phyloP scores from a whole-genome alignment of 2,329 filamentous ascomycete species.

The Zasmidium citrigriseum region DNA sequence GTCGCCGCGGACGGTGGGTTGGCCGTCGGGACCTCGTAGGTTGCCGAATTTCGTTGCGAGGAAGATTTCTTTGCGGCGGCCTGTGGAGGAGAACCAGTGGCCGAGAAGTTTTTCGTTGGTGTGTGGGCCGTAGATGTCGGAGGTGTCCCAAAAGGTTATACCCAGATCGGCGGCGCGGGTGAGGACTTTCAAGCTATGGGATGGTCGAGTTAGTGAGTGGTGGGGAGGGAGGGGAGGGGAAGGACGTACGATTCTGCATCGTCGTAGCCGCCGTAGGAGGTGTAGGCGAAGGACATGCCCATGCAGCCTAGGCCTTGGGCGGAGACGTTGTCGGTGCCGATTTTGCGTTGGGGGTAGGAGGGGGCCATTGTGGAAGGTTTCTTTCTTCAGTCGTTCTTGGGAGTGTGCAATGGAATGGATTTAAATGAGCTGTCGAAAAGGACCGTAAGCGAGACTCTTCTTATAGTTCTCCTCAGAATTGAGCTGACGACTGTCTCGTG shows the following conservation, averaged over 20 bases:
- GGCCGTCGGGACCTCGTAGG: slow-evolving; percentile 21
- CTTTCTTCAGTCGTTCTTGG: no score
- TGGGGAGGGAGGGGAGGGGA: no score
- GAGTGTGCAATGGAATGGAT: no score
- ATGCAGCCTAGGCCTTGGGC: slow-evolving; percentile 36
- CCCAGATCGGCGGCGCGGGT: slow-evolving; percentile 31
- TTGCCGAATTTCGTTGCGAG: slow-evolving; percentile 43
- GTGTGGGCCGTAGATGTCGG: slow-evolving; percentile 33
- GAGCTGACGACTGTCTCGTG: no score
- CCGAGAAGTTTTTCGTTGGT: slow-evolving; percentile 37
- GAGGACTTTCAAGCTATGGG: slow-evolving; percentile 26
- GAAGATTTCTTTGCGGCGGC: slow-evolving; percentile 43
- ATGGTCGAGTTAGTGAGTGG: no score
- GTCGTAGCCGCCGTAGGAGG: slow-evolving; percentile 32
- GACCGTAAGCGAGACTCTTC: no score
- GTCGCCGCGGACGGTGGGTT: slow-evolving; percentile 34
- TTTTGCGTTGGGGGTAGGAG: slow-evolving; percentile 42
- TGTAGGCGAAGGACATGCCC: slow-evolving; percentile 39
- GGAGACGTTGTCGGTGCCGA: slow-evolving; percentile 39
- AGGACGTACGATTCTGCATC: slow-evolving; percentile 31
- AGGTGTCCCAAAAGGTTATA: slow-evolving; percentile 33
- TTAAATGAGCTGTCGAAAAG: no score
- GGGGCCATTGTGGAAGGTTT: slow-evolving; percentile 26
- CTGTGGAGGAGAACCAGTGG: slow-evolving; percentile 43
- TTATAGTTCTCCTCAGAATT: no score